A percentile compares a stretch with the other conserved stretches of the same genome.
These are phyloP conservation scores for Sugiyamaella marilandica DNA, from an alignment of 805 yeast genomes.

Conservation along the genomic window DNA sequence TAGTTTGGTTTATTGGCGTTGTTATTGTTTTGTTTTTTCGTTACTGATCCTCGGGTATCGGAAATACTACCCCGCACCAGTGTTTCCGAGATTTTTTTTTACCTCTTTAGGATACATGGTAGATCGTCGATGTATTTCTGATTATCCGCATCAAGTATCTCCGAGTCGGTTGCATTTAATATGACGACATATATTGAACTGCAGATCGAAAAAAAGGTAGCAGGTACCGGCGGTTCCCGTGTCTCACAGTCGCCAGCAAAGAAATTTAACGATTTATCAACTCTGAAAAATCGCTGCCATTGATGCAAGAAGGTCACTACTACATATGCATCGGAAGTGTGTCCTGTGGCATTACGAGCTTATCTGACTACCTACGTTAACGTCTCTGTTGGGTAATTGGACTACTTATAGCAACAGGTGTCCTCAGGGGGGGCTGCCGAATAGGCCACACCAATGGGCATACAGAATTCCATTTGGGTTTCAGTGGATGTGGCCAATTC, in stretches of 20 bases:
- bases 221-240: background rate
- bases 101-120: background rate
- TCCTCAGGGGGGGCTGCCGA: constrained; percentile 37
- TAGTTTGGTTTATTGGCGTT: no score
- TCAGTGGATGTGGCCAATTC: constrained; percentile 58
- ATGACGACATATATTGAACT: background rate
- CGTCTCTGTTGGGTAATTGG: constrained; percentile 53
- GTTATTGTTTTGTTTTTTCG: no score
- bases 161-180: background rate
- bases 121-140: background rate
- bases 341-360: constrained; percentile 46
- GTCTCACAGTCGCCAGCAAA: background rate
- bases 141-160: background rate
- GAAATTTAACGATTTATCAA: background rate
- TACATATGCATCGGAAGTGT: constrained; percentile 50
- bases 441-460: constrained; percentile 30
- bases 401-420: constrained; percentile 50
- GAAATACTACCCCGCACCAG: constrained; percentile 4
- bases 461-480: constrained; percentile 52
- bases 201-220: background rate
- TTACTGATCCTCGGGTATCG: background rate
- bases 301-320: constrained; percentile 39
- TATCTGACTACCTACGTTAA: constrained; percentile 49
- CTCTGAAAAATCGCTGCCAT: background rate
- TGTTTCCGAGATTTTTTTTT: background rate